These are phyloP conservation scores for Camellia sinensis DNA, from an alignment of 148 eudicot genomes.

Conservation along the genomic window DNA sequence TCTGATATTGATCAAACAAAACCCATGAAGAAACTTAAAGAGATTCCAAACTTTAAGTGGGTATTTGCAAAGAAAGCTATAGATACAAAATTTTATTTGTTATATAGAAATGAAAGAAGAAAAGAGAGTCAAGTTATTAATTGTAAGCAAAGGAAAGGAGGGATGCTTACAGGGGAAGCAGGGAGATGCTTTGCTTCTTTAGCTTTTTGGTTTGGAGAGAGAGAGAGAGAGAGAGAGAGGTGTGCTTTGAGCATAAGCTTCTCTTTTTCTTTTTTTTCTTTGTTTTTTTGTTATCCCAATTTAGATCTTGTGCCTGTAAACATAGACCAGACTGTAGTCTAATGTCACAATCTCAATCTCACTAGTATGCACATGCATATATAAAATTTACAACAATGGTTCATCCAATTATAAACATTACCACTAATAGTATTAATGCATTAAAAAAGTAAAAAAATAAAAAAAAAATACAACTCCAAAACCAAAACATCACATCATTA, in stretches of 20 bases:
- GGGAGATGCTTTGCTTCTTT: slow-evolving; percentile 28
- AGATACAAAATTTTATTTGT: background rate
- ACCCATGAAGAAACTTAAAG: slow-evolving; percentile 19
- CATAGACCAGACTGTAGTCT: background rate
- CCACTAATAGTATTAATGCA: no score
- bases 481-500: no score
- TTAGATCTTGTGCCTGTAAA: background rate
- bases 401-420: no score
- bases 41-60: slow-evolving; percentile 37
- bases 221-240: background rate
- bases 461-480: no score
- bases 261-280: slow-evolving; percentile 10
- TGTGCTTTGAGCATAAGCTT: slow-evolving; percentile 21
- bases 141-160: slow-evolving; percentile 75
- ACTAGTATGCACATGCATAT: background rate
- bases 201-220: slow-evolving; percentile 12
- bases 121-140: slow-evolving; percentile 40
- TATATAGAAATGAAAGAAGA: background rate
- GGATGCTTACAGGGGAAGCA: slow-evolving; percentile 50
- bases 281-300: background rate
- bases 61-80: slow-evolving; percentile 21
- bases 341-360: background rate
- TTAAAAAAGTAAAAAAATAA: no score
- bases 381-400: no score
- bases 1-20: slow-evolving; percentile 6